Evolutionary conservation across 2,329 filamentous ascomycete species (phyloP), one percentile per base, ranked within the genome.

Genomic region (Colletotrichum sansevieriae): DNA sequence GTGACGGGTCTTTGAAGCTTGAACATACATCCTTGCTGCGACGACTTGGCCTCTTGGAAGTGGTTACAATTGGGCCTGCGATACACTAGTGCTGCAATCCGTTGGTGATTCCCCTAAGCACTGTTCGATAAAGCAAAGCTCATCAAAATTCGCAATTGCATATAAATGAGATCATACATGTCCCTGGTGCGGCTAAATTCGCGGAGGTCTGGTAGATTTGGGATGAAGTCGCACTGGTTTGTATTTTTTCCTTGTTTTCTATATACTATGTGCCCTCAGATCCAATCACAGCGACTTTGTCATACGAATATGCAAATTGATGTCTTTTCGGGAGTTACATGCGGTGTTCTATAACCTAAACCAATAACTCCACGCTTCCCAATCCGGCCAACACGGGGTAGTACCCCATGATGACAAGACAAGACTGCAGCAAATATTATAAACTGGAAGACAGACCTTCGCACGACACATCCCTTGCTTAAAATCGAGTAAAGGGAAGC

Each of bases 401-500:
- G 35, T n/a, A 20, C 33, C 11, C 35, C 33, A 55, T 20, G 35
- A 29, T 29, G 29, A 8, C 29, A 29, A 29, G 29, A 22, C 35
- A 22, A 41, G 35, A 39, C 33, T 47, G 29, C 13, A 52, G 12
- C 61, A 63, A 15, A 39, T 3, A 18, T 57, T 3, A 18, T 57
- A 41, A 11, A n/a, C 29, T 5, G 9, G n/a, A 25, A 12, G 7
- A n/a, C 18, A 33, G 25, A n/a, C n/a, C 7, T 25, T 10, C 25
- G 55, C 39, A 44, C 20, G 29, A 25, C 18, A 8, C n/a, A 7
- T 55, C 60, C 33, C 41, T 66, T 44, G 25, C 35, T 41, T 74
- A 81, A 68, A 81, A 80, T 4, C 78, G 75, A 43, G 76, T 75
- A 66, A 80, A 81, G 29, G 78, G 78, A 37, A 80, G 75, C 78